Evolutionary conservation across 805 yeast species (phyloP), one percentile per base, ranked within the genome.

Genomic region (Pichia phayaonensis): DNA sequence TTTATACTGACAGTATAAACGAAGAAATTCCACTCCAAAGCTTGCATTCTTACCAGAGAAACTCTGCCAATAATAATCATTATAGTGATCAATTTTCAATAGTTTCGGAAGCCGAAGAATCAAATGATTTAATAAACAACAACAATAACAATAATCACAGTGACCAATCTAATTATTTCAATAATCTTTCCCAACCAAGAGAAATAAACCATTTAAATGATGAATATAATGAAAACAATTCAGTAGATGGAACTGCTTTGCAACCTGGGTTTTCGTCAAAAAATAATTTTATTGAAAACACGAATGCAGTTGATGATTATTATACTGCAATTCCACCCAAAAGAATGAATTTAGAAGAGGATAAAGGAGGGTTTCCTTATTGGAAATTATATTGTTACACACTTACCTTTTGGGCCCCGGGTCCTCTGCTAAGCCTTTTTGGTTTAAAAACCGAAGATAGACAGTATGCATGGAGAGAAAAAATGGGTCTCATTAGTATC

Each of bases 381-480:
- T 94, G 99, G 99, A 77, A 79, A 57, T 69, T 81, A 0, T 94
- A 89, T 68, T 90, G 97, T 64, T 80, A 81, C 57, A 59, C 77
- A 10, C 70, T 94, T 36, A 90, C 99, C 0, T 89, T 89, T 65
- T 92, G 97, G 94, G 95, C 95, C 3, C 96, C 97, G 1, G 78
- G 84, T 3, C 83, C 90, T 0, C 55, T 89, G 34, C 68, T 90
- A 59, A 71, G 70, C 42, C 65, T 86, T 42, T 85, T 80, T 67
- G 98, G 98, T 3, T 76, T 92, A 76, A 76, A 77, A 34, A 81
- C 85, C 21, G 80, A 81, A 57, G 90, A 83, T 42, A 80, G 96
- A 53, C 97, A 90, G 64, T 80, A 81, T 73, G 98, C 98, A 0
- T 94, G 99, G 99, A 78, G 99, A 62, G 99, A 94, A 62, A 92